These are phyloP conservation scores for Agroathelia rolfsii DNA, from an alignment of 1,284 basidiomycete species.

Conservation along the genomic window DNA sequence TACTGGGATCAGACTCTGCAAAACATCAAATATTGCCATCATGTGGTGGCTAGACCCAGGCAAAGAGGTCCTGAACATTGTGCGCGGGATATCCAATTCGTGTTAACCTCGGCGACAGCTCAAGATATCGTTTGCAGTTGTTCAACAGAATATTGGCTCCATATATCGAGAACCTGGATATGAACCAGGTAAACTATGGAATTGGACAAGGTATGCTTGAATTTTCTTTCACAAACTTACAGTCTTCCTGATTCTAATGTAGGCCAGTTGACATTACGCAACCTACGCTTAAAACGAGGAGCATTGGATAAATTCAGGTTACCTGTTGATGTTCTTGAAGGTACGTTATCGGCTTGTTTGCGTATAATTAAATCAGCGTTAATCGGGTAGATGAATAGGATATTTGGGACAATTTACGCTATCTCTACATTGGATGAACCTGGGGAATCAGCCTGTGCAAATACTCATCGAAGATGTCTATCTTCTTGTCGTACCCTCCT, in stretches of 20 bases:
- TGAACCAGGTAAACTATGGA: conserved; percentile 91
- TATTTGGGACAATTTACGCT: conserved; percentile 89
- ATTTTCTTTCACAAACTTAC: conserved; percentile 6
- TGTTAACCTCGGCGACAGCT: conserved; percentile 3
- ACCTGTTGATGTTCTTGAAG: conserved; percentile 94
- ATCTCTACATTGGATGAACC: conserved; percentile 91
- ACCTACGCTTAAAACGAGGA: conserved; percentile 85
- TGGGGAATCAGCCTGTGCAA: conserved; percentile 90
- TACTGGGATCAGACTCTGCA: too few species aligned
- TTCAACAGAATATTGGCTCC: conserved; percentile 91
- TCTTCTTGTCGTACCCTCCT: conserved; percentile 83
- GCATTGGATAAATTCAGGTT: conserved; percentile 94
- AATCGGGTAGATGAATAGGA: too few species aligned
- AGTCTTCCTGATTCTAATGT: conserved; percentile 8
- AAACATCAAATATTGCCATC: too few species aligned
- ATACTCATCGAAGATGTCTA: conserved; percentile 93
- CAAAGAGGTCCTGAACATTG: conserved; percentile 69
- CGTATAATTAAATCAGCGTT: conserved; percentile 3
- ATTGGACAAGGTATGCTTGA: conserved; percentile 70
- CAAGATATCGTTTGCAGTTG: conserved; percentile 33
- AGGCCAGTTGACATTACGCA: conserved; percentile 81
- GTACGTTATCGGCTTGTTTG: conserved; percentile 26
- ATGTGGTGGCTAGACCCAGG: conserved; percentile 80
- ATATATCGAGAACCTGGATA: conserved; percentile 95
- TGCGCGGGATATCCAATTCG: conserved; percentile 21